Percentiles rank a stretch among this genome's conserved stretches.
Evolutionary conservation across 345 rosid genomes (phyloP).

Genomic region (Capsella bursapastoris): DNA sequence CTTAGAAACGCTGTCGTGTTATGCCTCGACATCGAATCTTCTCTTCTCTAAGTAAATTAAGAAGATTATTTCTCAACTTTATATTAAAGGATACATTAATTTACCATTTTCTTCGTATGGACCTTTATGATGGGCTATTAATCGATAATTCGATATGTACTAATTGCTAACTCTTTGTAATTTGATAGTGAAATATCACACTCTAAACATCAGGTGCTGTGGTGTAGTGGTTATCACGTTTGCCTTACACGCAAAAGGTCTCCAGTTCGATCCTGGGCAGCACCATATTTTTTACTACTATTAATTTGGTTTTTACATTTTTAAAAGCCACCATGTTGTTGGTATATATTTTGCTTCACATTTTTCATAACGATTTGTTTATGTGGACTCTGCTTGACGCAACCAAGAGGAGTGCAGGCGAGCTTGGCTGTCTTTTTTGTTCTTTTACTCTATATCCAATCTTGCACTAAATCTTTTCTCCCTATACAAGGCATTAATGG

Average conservation of each 20-base stretch:
- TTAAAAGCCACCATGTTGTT: no score
- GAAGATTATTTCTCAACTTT: no score
- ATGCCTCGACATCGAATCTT: slow-evolving; percentile 38
- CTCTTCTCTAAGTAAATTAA: no score
- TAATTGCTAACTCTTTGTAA: accelerated
- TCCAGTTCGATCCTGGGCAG: slow-evolving; percentile 44
- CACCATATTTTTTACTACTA: background rate
- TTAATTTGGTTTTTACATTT: no score
- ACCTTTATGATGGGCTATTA: background rate
- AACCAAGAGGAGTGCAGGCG: background rate
- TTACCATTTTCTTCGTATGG: background rate
- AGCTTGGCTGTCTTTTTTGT: background rate
- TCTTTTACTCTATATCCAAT: background rate
- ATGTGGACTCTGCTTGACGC: background rate
- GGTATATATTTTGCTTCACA: background rate
- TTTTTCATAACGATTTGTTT: background rate
- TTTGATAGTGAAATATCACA: accelerated
- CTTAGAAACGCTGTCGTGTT: slow-evolving; percentile 41
- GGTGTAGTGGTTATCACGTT: slow-evolving; percentile 48
- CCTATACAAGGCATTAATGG: no score
- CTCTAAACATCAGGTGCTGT: background rate
- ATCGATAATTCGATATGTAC: background rate
- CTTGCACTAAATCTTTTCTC: no score
- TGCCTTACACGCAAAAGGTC: slow-evolving; percentile 49
- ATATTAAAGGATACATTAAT: background rate